Base-by-base conservation (phyloP, 306 rosid species). In the Mimosa bimucronata region DNA sequence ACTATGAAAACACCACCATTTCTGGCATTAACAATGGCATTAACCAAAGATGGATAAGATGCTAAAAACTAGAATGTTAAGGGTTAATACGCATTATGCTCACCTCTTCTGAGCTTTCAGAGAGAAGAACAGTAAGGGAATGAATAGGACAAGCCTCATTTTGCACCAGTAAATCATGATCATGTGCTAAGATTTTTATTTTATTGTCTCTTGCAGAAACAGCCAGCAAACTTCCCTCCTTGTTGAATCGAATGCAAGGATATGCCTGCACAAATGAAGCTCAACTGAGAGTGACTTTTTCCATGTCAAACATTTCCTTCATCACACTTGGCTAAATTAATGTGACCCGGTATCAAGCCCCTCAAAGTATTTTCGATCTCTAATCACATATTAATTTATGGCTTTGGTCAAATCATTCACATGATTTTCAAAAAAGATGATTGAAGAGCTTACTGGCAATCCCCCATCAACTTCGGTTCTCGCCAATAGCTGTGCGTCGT, bases 231-330 rank as follows among this genome's bases (percentile, higher is more conserved):
- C 53, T 77, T 40, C 89, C 89, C 29, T 66, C 86, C 68, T 85
- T 87, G 86, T 85, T 89, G 81, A 87, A 89, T 18, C 86, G 55
- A 74, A 89, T 38, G 62, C 83, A 60, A 67, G 90, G 90, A 76
- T 69, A 45, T 40, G 73, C 82, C 92, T 89, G 44, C 31, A 77
- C 65, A 69, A 66, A 66, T 28, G 53, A 77, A 75, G 65, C 13
- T 44, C 48, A 68, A 58, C 34, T 67, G n/a, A 57, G 71, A 60
- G 19, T 45, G 9, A 4, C 4, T 21, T 75, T 75, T 75, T 67
- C 5, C 45, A 8, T 31, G 77, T 1, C 52, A 7, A 45, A 81
- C 46, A 55, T 78, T 69, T 69, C 25, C 50, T 13, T 44, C 44
- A 12, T 28, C 71, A 53, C 5, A 18, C 41, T 53, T 2, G n/a